Evolutionary conservation across 1,139 yeast species (phyloP), one percentile per base, ranked within the genome.

Genomic region (Spathaspora sp.): DNA sequence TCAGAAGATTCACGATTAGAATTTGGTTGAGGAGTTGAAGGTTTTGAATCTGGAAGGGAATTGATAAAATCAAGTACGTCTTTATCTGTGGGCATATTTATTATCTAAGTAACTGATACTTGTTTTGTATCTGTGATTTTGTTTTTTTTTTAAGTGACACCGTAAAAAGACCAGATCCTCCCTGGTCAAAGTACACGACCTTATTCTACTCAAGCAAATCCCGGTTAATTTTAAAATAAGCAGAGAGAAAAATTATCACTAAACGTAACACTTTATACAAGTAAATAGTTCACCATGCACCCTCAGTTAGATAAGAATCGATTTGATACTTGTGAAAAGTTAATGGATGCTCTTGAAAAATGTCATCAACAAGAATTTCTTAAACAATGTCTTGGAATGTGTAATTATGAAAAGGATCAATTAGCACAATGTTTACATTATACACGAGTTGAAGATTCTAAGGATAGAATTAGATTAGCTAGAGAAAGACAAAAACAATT

Each of bases 31-130:
- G 74, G 70, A 15, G 76, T 68, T 18, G 60, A 61, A n/a, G 68
- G 51, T 48, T 75, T 74, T 29, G 82, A 78, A 49, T 84, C 89
- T 9, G 96, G 97, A 42, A 93, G 75, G 1, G 96, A 87, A 60
- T 91, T 95, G 57, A 93, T 78, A 63, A 93, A 87, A 56, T 91
- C 96, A 54, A 91, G 71, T 9, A 93, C 97, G 59, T 91, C 97
- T 57, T 89, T 95, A 20, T 48, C 43, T 31, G 41, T 45, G 24
- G 53, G 43, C 53, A 50, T 50, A 15, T 33, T 39, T 15, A 11
- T 29, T 23, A 11, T 29, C 13, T 16, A 20, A 17, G 10, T 36
- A 13, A 23, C 36, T 2, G 8, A 9, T 31, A 7, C 7, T 4
- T 31, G 36, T 31, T 11, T 31, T 31, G 18, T 31, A 26, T 10